These are phyloP conservation scores for Fusarium sp. DNA, from an alignment of 2,329 filamentous ascomycete species.

Conservation along the genomic window DNA sequence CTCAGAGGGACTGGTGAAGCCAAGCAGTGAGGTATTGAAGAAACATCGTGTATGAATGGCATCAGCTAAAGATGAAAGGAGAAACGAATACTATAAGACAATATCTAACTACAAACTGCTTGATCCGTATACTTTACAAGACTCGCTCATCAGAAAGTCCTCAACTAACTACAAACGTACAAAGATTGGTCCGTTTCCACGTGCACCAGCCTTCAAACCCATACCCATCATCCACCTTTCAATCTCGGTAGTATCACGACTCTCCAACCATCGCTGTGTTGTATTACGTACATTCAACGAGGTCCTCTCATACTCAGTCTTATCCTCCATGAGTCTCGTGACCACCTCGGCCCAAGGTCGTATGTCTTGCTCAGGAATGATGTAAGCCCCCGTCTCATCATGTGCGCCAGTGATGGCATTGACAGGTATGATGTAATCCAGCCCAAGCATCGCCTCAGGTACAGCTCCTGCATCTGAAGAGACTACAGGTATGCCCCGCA, in stretches of 20 bases:
- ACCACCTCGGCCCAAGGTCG: background rate
- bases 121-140: too few species aligned
- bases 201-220: background rate
- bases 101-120: too few species aligned
- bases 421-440: background rate
- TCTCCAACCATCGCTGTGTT: background rate
- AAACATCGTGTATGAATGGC: background rate
- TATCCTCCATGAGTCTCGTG: background rate
- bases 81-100: fast-evolving
- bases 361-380: background rate
- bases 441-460: background rate
- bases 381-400: background rate
- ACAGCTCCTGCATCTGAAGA: background rate
- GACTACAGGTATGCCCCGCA: conserved; percentile 1
- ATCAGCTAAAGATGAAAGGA: background rate
- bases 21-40: too few species aligned
- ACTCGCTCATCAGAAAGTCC: too few species aligned
- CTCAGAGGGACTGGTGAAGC: too few species aligned
- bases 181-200: background rate
- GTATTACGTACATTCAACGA: background rate
- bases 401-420: background rate
- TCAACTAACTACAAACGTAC: background rate
- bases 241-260: background rate
- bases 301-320: background rate
- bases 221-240: background rate